Conservation (phyloP, 495 filamentous ascomycete genomes). For the Neurospora sp. region DNA sequence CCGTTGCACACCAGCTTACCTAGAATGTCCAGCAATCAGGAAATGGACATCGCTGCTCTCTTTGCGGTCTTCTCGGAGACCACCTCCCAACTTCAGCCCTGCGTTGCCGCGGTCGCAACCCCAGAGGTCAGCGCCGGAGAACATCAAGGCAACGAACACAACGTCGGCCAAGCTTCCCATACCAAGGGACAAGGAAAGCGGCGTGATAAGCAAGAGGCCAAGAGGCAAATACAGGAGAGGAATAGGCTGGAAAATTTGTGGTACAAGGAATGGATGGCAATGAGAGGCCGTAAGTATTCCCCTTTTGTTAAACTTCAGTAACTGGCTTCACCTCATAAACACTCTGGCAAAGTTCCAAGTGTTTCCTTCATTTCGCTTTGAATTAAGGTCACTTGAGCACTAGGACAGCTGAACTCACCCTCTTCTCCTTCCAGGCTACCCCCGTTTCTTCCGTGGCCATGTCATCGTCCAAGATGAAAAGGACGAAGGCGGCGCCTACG, state of each 20-base stretch:
- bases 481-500: background rate
- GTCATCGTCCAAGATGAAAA: background rate
- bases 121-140: no score
- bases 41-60: background rate
- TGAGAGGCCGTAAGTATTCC: background rate
- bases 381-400: background rate
- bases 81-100: background rate
- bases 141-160: no score
- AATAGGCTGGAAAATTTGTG: background rate
- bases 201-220: background rate
- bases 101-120: background rate
- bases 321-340: background rate
- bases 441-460: background rate
- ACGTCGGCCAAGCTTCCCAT: no score
- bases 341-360: background rate
- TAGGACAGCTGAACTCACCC: background rate
- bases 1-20: background rate
- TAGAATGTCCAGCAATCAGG: background rate
- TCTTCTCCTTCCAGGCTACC: background rate
- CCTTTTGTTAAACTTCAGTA: background rate
- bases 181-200: no score
- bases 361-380: background rate
- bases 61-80: background rate
- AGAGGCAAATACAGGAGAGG: background rate
- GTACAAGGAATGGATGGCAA: background rate